Conservation (phyloP, 192 early-diverging fungal species). For the Podila epigama region DNA sequence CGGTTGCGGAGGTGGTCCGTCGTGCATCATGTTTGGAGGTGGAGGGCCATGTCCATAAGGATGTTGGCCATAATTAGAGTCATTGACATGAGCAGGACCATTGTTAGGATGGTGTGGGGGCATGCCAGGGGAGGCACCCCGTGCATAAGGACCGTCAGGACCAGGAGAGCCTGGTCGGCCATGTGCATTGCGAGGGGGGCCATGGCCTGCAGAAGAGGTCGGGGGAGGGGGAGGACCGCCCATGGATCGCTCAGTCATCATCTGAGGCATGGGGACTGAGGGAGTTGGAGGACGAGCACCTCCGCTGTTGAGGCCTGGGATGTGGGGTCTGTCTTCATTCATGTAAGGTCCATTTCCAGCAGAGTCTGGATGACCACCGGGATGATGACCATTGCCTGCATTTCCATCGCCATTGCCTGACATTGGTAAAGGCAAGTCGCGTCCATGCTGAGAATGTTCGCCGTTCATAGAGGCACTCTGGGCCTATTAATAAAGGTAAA, state of each 20-base stretch:
- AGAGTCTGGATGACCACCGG: conserved; percentile 5
- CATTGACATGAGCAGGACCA: conserved; percentile 26
- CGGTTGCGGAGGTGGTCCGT: conserved; percentile 16
- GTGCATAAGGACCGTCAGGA: conserved; percentile 21
- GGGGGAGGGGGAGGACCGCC: conserved; percentile 15
- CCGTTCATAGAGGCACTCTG: conserved; percentile 11
- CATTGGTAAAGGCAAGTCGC: conserved; percentile 33
- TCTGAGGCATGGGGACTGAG: conserved; percentile 37
- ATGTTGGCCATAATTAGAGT: conserved; percentile 9
- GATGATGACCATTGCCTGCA: not conserved
- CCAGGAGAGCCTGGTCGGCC: conserved; percentile 15
- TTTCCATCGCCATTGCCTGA: conserved; percentile 12
- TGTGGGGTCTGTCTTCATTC: conserved; percentile 40
- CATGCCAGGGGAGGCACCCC: conserved; percentile 28
- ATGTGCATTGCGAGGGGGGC: conserved; percentile 7
- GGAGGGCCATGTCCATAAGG: conserved; percentile 30
- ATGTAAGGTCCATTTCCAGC: conserved; percentile 17
- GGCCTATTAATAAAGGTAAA: conserved; percentile 4
- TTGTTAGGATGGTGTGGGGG: conserved; percentile 14
- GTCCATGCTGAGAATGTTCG: conserved; percentile 19
- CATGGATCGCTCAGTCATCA: conserved; percentile 29
- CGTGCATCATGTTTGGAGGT: conserved; percentile 26
- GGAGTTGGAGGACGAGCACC: conserved; percentile 30
- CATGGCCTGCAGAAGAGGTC: conserved; percentile 7
- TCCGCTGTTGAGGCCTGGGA: conserved; percentile 32